These are phyloP conservation scores for Alternaria burnsii DNA, from an alignment of 2,329 filamentous ascomycete genomes.

Conservation along the genomic window DNA sequence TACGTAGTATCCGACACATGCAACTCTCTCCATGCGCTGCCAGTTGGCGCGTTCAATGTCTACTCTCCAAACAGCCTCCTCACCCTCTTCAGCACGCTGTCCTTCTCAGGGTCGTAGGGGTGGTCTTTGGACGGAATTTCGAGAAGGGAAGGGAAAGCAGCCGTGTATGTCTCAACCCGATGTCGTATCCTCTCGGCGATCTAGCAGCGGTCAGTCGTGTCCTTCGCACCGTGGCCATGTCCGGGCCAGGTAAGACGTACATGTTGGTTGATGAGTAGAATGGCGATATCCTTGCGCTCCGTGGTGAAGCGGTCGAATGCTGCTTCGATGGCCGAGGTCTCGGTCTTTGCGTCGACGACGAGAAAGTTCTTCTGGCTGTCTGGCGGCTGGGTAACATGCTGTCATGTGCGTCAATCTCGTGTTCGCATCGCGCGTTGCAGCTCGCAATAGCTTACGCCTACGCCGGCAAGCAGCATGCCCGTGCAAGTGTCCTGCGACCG, in stretches of 20 bases:
- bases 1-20: background rate
- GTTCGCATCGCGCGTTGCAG: background rate
- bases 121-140: slow-evolving; percentile 99
- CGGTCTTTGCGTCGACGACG: slow-evolving; percentile 93
- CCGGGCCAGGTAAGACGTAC: slow-evolving; percentile 59
- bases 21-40: background rate
- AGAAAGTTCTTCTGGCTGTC: slow-evolving; percentile 97
- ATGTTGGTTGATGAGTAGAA: slow-evolving; percentile 97
- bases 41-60: slow-evolving; percentile 9
- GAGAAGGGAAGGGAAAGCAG: slow-evolving; percentile 93
- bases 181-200: slow-evolving; percentile 93
- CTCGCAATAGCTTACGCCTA: slow-evolving; percentile 73
- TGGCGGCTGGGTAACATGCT: slow-evolving; percentile 91
- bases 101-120: slow-evolving; percentile 98
- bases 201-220: slow-evolving; percentile 57
- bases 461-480: slow-evolving; percentile 90
- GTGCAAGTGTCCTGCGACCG: slow-evolving; percentile 85
- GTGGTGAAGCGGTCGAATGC: slow-evolving; percentile 90
- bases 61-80: slow-evolving; percentile 77
- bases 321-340: slow-evolving; percentile 84
- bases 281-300: slow-evolving; percentile 94
- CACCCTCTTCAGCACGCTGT: slow-evolving; percentile 93
- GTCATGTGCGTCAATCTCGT: slow-evolving; percentile 15
- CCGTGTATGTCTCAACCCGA: slow-evolving; percentile 88
- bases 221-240: background rate